Evolutionary conservation across 768 basidiomycete genomes (phyloP).

Genomic region (Lactifluus volemus): DNA sequence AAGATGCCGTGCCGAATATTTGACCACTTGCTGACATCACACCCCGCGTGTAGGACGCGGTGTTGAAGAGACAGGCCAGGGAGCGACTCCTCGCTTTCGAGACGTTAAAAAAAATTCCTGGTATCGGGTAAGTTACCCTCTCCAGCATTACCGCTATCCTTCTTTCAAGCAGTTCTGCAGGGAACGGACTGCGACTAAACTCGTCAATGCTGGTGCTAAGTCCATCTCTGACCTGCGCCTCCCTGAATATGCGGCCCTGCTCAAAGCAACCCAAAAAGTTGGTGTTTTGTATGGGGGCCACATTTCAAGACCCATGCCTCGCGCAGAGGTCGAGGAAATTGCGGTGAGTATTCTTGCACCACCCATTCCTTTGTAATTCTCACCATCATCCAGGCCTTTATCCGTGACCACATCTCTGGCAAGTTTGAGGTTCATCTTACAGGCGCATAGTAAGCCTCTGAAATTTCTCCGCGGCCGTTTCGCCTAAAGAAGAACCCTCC

Average conservation of each 20-base stretch:
- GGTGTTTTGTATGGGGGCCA: slow-evolving; percentile 35
- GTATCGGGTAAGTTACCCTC: slow-evolving; percentile 38
- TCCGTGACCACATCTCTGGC: slow-evolving; percentile 36
- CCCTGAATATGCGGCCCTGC: slow-evolving; percentile 28
- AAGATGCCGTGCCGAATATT: not conserved
- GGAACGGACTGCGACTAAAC: slow-evolving; percentile 30
- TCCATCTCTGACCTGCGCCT: slow-evolving; percentile 34
- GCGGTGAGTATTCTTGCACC: slow-evolving; percentile 28
- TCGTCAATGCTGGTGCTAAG: slow-evolving; percentile 44
- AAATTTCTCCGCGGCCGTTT: not conserved
- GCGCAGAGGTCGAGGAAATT: slow-evolving; percentile 37
- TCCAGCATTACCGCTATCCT: not conserved
- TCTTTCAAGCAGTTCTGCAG: slow-evolving; percentile 10
- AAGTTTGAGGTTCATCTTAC: slow-evolving; percentile 43
- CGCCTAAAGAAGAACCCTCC: not conserved
- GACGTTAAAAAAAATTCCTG: slow-evolving; percentile 32
- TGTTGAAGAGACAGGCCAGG: slow-evolving; percentile 22
- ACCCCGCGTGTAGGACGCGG: slow-evolving; percentile 7
- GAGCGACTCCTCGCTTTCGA: slow-evolving; percentile 24
- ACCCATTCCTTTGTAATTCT: not conserved
- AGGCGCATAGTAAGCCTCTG: slow-evolving; percentile 46
- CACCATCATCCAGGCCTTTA: slow-evolving; percentile 34
- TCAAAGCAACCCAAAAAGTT: slow-evolving; percentile 32
- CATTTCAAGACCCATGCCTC: slow-evolving; percentile 29
- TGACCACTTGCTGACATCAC: not conserved